Percentiles rank a stretch among this genome's conserved stretches.
Conservation (phyloP, 495 filamentous ascomycete genomes). For the Xeromyces bisporus region DNA sequence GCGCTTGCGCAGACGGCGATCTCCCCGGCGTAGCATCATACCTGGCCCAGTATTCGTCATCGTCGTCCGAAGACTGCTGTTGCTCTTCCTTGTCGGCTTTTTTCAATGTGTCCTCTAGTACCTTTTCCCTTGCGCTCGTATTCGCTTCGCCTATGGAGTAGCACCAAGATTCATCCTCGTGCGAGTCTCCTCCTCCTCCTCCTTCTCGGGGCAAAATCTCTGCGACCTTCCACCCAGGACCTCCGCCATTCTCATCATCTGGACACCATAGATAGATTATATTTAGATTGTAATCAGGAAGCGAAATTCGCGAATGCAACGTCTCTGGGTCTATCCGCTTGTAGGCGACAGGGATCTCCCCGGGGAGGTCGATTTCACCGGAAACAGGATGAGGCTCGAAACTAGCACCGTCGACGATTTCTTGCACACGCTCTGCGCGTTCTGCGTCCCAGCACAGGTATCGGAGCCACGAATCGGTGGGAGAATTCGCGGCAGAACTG, state of each 20-base stretch:
- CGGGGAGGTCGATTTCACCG: conserved; percentile 69
- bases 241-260: conserved; percentile 47
- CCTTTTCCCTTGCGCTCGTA: conserved; percentile 16
- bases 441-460: conserved; percentile 70
- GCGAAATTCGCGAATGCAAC: conserved; percentile 46
- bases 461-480: conserved; percentile 66
- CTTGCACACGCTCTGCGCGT: conserved; percentile 48
- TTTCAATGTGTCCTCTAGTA: conserved; percentile 24
- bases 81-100: conserved; percentile 11
- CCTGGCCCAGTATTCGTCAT: conserved; percentile 86
- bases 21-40: conserved; percentile 74
- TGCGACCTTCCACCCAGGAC: conserved; percentile 66
- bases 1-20: conserved; percentile 55
- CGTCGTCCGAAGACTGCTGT: conserved; percentile 31
- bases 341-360: conserved; percentile 47
- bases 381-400: conserved; percentile 85
- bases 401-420: conserved; percentile 43
- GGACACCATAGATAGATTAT: conserved; percentile 51
- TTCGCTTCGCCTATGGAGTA: conserved; percentile 37
- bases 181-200: conserved; percentile 23
- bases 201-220: conserved; percentile 51
- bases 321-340: conserved; percentile 74
- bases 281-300: conserved; percentile 37
- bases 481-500: conserved; percentile 33
- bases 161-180: conserved; percentile 30